These are phyloP conservation scores for Stellera chamaejasme DNA, from an alignment of 345 rosid genomes.

Conservation along the genomic window DNA sequence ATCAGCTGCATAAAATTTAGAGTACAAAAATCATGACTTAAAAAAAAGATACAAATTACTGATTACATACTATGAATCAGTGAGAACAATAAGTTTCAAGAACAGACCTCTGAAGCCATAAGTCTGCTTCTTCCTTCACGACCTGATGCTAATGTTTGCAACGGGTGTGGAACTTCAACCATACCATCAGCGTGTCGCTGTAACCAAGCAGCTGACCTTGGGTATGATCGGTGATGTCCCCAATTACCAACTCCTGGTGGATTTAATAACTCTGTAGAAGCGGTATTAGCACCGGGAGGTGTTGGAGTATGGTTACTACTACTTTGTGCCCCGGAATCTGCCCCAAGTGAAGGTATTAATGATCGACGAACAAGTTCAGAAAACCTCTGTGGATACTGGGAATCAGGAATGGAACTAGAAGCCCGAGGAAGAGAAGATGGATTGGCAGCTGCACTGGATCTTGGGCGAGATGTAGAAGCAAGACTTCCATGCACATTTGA, in stretches of 20 bases:
- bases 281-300: constrained; percentile 28
- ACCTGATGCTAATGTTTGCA: constrained; percentile 44
- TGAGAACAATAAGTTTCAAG: not conserved
- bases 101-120: constrained; percentile 69
- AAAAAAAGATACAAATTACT: not conserved
- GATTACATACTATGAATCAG: not conserved
- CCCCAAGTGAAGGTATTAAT: constrained; percentile 38
- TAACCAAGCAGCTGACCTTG: constrained; percentile 47
- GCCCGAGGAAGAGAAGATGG: constrained; percentile 37
- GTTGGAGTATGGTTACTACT: constrained; percentile 26
- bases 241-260: constrained; percentile 45
- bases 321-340: constrained; percentile 42
- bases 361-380: constrained; percentile 70
- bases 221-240: constrained; percentile 34
- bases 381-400: constrained; percentile 48
- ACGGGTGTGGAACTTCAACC: constrained; percentile 42
- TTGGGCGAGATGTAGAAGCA: constrained; percentile 42
- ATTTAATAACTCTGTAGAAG: constrained; percentile 32
- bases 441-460: constrained; percentile 36
- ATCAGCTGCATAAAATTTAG: not conserved
- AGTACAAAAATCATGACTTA: not conserved
- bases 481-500: constrained; percentile 36
- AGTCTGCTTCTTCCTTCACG: constrained; percentile 73
- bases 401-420: constrained; percentile 39
- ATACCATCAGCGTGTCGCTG: constrained; percentile 59